Conservation (phyloP, 2,329 filamentous ascomycete genomes). For the Phaeoacremonium minimum region DNA sequence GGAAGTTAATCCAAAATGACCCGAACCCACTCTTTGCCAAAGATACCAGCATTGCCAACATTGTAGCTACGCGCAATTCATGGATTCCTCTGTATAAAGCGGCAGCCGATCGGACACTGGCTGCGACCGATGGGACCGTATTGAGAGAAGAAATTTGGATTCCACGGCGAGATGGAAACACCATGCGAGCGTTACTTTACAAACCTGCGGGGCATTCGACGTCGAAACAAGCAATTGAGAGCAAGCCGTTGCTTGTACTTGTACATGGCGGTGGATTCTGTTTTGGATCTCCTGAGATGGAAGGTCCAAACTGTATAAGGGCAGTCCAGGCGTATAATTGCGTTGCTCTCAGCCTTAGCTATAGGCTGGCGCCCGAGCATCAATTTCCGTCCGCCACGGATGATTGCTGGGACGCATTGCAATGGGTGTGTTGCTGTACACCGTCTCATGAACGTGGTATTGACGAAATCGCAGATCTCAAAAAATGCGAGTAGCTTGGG, state of each 20-base stretch:
- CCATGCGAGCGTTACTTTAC: slow-evolving; percentile 10
- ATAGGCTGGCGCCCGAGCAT: slow-evolving; percentile 36
- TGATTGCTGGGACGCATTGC: slow-evolving; percentile 39
- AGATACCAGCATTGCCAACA: slow-evolving; percentile 15
- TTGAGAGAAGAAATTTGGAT: background rate
- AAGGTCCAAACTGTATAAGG: background rate
- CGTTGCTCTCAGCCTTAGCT: background rate
- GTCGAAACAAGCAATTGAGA: no score
- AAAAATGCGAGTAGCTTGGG: slow-evolving; percentile 30
- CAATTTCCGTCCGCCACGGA: slow-evolving; percentile 36
- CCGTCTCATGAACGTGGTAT: background rate
- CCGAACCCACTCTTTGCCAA: slow-evolving; percentile 6
- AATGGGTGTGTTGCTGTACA: slow-evolving; percentile 29
- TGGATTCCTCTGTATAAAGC: slow-evolving; percentile 12
- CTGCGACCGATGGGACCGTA: background rate
- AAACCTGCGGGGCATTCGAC: slow-evolving; percentile 27
- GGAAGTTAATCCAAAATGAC: background rate
- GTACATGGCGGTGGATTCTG: slow-evolving; percentile 27
- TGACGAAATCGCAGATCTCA: slow-evolving; percentile 14
- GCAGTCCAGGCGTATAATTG: background rate
- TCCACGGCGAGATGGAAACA: background rate
- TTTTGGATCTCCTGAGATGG: slow-evolving; percentile 14
- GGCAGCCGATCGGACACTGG: background rate
- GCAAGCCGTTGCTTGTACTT: slow-evolving; percentile 23
- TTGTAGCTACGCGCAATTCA: slow-evolving; percentile 13